Conservation (phyloP, 352 stramenopile species). For the Phytophthora aleatoria region DNA sequence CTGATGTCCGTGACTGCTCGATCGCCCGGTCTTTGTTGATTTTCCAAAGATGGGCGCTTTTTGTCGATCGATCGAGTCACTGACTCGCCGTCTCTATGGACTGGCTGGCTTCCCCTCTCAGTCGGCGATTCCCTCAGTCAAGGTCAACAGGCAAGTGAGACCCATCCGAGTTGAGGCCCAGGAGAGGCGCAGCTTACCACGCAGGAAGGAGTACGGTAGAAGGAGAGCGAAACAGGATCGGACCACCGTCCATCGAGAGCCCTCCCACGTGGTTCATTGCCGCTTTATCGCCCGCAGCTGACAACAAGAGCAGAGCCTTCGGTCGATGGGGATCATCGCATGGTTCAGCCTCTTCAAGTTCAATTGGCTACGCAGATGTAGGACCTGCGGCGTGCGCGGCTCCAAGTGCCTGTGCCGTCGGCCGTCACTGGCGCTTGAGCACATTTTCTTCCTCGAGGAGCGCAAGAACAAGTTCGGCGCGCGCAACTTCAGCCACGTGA, state of each 20-base stretch:
- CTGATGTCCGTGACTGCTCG: slow-evolving; percentile 9
- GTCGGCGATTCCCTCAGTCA: slow-evolving; percentile 18
- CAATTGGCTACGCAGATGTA: slow-evolving; percentile 72
- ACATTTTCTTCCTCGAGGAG: slow-evolving; percentile 85
- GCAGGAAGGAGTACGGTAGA: slow-evolving; percentile 1
- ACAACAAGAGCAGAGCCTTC: neutral
- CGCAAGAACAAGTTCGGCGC: slow-evolving; percentile 81
- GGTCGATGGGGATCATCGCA: slow-evolving; percentile 58
- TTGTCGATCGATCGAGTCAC: slow-evolving; percentile 21
- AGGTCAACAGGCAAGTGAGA: neutral
- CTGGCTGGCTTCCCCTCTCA: slow-evolving; percentile 26
- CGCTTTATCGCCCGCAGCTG: slow-evolving; percentile 13
- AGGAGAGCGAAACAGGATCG: slow-evolving; percentile 12
- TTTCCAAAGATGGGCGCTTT: slow-evolving; percentile 8
- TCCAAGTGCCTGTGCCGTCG: slow-evolving; percentile 73
- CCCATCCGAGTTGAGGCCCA: slow-evolving; percentile 22
- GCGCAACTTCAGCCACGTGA: slow-evolving; percentile 83
- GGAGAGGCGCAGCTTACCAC: slow-evolving; percentile 23
- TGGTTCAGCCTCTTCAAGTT: slow-evolving; percentile 73
- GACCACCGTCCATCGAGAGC: neutral
- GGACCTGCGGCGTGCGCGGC: slow-evolving; percentile 59
- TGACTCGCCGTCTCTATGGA: slow-evolving; percentile 26
- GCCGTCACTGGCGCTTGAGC: slow-evolving; percentile 73
- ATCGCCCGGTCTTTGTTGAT: slow-evolving; percentile 5
- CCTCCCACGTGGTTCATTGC: slow-evolving; percentile 16